These are phyloP conservation scores for Panaeolus papilionaceus DNA, from an alignment of 768 basidiomycete species.

Conservation along the genomic window DNA sequence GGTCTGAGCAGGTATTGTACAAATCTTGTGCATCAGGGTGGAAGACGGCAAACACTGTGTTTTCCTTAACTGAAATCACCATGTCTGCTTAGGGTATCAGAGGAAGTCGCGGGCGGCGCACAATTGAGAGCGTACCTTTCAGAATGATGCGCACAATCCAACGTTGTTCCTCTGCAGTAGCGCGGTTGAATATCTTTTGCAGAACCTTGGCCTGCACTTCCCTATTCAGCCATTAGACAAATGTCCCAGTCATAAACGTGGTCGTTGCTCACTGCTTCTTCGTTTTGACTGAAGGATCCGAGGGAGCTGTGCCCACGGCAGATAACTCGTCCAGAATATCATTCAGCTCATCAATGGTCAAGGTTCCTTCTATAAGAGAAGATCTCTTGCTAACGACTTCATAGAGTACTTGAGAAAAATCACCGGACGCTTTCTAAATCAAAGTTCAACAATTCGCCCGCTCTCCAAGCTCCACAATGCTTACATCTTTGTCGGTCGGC, in stretches of 20 bases:
- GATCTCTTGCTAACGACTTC: constrained; percentile 88
- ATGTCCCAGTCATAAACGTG: neutral
- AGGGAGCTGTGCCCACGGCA: constrained; percentile 25
- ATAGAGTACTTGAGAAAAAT: constrained; percentile 86
- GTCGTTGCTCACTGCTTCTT: constrained; percentile 69
- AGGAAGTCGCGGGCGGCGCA: neutral
- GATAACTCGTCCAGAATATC: constrained; percentile 79
- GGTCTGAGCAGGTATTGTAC: constrained; percentile 96
- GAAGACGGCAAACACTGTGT: constrained; percentile 88
- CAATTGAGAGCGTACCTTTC: constrained; percentile 64
- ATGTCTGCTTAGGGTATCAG: constrained; percentile 62
- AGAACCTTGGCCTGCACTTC: constrained; percentile 78
- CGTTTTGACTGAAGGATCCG: constrained; percentile 40
- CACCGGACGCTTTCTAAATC: constrained; percentile 73
- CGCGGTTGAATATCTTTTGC: constrained; percentile 75
- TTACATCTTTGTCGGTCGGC: constrained; percentile 70
- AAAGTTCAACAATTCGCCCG: neutral
- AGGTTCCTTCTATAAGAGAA: constrained; percentile 74
- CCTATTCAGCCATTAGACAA: constrained; percentile 45
- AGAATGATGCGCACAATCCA: constrained; percentile 98
- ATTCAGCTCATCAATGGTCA: constrained; percentile 88
- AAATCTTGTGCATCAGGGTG: constrained; percentile 94
- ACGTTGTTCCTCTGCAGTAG: constrained; percentile 87
- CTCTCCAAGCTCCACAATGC: constrained; percentile 27
- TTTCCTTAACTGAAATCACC: constrained; percentile 92